These are phyloP conservation scores for Umbelopsis ramanniana DNA, from an alignment of 192 early-diverging fungal genomes.

Conservation along the genomic window DNA sequence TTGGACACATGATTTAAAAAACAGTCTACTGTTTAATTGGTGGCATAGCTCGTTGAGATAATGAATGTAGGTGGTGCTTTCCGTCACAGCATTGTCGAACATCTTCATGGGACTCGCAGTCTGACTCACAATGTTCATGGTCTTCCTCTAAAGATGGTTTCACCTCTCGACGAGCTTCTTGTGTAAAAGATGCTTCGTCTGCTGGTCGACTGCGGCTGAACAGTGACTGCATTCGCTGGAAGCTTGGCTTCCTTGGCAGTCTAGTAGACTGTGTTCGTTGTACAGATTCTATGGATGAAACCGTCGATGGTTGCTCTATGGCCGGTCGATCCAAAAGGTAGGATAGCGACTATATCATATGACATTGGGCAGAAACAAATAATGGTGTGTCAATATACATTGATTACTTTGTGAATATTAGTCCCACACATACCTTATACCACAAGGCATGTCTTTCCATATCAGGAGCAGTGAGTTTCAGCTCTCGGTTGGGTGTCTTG, in stretches of 20 bases:
- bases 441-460: conserved; percentile 75
- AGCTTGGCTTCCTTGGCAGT: conserved; percentile 15
- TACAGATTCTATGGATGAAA: background rate
- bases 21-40: background rate
- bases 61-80: conserved; percentile 34
- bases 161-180: background rate
- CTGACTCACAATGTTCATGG: conserved; percentile 20
- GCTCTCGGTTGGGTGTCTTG: conserved; percentile 68
- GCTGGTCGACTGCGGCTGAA: conserved; percentile 14
- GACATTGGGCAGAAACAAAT: background rate
- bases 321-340: conserved; percentile 33
- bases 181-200: background rate
- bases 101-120: conserved; percentile 32
- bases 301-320: background rate
- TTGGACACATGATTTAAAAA: background rate
- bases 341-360: conserved; percentile 35
- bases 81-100: conserved; percentile 44
- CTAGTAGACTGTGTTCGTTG: conserved; percentile 14
- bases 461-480: conserved; percentile 72
- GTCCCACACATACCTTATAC: conserved; percentile 72
- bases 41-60: background rate
- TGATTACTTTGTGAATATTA: background rate
- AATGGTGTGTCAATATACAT: background rate
- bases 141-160: background rate
- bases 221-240: conserved; percentile 25